These are phyloP conservation scores for Trametes versicolor DNA, from an alignment of 1,284 basidiomycete genomes.

Conservation along the genomic window DNA sequence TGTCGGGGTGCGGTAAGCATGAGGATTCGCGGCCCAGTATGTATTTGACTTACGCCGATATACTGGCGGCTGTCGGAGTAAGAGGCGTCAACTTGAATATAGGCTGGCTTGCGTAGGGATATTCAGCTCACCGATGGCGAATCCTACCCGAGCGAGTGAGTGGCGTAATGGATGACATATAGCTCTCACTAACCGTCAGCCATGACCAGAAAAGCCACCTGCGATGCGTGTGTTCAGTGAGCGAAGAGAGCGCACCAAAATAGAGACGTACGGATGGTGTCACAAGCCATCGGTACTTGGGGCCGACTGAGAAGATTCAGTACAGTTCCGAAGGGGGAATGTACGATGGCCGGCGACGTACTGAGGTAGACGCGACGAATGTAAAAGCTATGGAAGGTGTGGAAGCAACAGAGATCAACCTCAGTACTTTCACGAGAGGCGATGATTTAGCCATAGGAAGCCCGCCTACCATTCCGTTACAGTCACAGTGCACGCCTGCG, in stretches of 20 bases:
- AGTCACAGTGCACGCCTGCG: too few relatives aligned
- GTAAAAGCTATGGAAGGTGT: constrained; percentile 2
- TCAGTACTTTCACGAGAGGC: background rate
- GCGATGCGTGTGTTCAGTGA: too few relatives aligned
- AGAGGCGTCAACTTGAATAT: background rate
- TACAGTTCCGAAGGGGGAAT: background rate
- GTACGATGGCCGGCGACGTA: background rate
- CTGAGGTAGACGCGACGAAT: constrained; percentile 2
- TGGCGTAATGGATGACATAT: background rate
- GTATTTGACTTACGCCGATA: background rate
- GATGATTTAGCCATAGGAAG: background rate
- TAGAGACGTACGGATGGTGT: background rate
- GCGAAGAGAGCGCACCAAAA: too few relatives aligned
- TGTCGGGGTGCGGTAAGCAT: background rate
- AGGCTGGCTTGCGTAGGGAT: background rate
- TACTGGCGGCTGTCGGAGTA: background rate
- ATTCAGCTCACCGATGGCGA: background rate
- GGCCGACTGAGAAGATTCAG: background rate
- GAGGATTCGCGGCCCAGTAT: background rate
- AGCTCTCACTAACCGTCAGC: background rate
- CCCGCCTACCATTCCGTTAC: too few relatives aligned
- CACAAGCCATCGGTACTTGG: background rate
- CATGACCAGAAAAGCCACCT: background rate
- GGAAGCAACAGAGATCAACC: background rate
- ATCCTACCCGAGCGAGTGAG: background rate